phyloP scores from a whole-genome alignment of 1,284 basidiomycete species.

The Papiliotrema fonsecae region DNA sequence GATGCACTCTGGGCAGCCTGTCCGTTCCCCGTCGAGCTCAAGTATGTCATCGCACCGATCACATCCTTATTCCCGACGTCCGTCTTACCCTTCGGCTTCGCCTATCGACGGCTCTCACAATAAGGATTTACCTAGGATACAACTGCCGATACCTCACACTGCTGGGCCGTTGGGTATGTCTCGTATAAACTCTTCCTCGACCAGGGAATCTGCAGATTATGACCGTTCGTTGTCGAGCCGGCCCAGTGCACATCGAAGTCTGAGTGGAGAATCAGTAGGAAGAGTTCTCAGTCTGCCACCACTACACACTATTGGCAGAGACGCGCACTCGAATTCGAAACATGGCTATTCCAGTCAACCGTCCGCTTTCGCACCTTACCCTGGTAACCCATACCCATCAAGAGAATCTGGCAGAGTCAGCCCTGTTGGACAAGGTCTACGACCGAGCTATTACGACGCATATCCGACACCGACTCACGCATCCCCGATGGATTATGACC shows the following conservation, averaged over 20 bases:
- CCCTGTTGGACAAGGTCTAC: too few relatives aligned
- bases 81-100: not conserved
- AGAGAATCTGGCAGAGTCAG: too few relatives aligned
- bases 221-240: slow-evolving; percentile 1
- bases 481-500: not conserved
- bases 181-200: not conserved
- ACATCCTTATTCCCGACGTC: not conserved
- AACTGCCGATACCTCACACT: not conserved
- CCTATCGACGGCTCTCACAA: not conserved
- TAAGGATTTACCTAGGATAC: slow-evolving; percentile 1
- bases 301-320: slow-evolving; percentile 2
- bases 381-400: too few relatives aligned
- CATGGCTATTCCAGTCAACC: too few relatives aligned
- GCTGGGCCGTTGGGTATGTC: not conserved
- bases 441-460: slow-evolving; percentile 1
- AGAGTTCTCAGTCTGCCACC: not conserved
- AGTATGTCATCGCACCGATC: not conserved
- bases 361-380: too few relatives aligned
- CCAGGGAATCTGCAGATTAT: too few relatives aligned
- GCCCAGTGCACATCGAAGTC: too few relatives aligned
- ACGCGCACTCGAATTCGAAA: too few relatives aligned
- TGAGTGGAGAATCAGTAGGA: too few relatives aligned
- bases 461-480: not conserved
- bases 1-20: too few relatives aligned
- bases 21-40: not conserved